Evolutionary conservation across 208 protist species (phyloP), one percentile per base, ranked within the genome.

Genomic region (Trypanosoma boissoni): DNA sequence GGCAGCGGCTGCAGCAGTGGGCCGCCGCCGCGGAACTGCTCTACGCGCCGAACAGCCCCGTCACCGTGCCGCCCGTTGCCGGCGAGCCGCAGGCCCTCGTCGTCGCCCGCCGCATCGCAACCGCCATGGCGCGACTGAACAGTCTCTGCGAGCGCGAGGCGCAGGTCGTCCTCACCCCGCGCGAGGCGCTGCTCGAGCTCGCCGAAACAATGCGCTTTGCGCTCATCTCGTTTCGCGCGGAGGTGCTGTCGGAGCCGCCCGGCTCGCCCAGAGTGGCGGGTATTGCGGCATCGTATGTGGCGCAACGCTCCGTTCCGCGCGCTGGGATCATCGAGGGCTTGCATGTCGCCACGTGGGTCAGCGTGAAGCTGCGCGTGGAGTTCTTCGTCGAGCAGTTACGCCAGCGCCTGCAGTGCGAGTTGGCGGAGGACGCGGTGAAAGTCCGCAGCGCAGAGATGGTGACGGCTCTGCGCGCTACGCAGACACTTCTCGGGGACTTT

Each of bases 341-440:
- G 37, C 72, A 82, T 61, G 54, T 58, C 12, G 58, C 84, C 0
- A 63, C 73, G 28, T 90, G 78, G 76, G 53, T 83, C 16, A 85
- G 78, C 45, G 70, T 76, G 23, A 83, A 86, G 63, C 72, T 92
- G 37, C 75, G 76, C 18, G 48, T 86, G 14, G 85, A 92, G 66
- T 57, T 83, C 46, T 64, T 79, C 52, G 5, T 64, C 3, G 60
- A 74, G 41, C 70, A 72, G 45, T 46, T 92, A 27, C 71, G 58
- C 16, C 63, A 43, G 8, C 75, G 71, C 12, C 41, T 87, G n/a
- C 23, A 67, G 29, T 49, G 53, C 27, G 77, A 80, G 57, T 53
- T 85, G 27, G 64, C 37, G 10, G 41, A 32, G 27, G 43, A 41
- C 31, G 14, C 37, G 23, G 36, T 5, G 21, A 23, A 31, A 14